Conservation (phyloP, 1,284 basidiomycete genomes). For the Ustanciosporium gigantosporum region DNA sequence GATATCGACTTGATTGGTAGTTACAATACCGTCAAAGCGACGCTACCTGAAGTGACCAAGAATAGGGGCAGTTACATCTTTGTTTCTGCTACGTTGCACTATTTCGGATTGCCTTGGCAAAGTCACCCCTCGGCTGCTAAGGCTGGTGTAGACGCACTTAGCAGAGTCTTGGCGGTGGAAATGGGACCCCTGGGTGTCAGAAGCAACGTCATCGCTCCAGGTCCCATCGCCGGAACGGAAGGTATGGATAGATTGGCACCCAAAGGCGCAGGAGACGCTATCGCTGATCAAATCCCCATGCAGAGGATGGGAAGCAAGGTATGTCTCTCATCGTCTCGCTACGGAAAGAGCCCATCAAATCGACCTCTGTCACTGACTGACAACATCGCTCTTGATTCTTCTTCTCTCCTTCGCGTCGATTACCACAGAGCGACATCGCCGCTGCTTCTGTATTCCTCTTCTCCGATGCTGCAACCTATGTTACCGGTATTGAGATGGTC, state of each 20-base stretch:
- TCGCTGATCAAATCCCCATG: conserved; percentile 46
- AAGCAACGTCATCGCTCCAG: conserved; percentile 88
- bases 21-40: conserved; percentile 76
- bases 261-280: conserved; percentile 60
- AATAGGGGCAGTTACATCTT: conserved; percentile 78
- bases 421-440: conserved; percentile 74
- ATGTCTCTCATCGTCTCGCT: no score
- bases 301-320: conserved; percentile 54
- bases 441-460: conserved; percentile 84
- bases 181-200: conserved; percentile 91
- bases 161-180: conserved; percentile 82
- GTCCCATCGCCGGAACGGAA: conserved; percentile 80
- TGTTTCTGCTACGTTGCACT: conserved; percentile 88
- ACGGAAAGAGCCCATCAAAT: no score
- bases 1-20: conserved; percentile 92
- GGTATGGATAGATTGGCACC: conserved; percentile 76
- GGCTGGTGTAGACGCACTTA: conserved; percentile 87
- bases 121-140: conserved; percentile 93
- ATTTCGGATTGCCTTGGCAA: conserved; percentile 85
- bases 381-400: no score
- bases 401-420: conserved; percentile 1
- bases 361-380: not conserved
- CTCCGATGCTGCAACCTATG: conserved; percentile 79
- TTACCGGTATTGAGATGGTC: conserved; percentile 68
- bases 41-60: conserved; percentile 48